Conservation (phyloP, 169 alveolate genomes). For the Perkinsus marinus region DNA sequence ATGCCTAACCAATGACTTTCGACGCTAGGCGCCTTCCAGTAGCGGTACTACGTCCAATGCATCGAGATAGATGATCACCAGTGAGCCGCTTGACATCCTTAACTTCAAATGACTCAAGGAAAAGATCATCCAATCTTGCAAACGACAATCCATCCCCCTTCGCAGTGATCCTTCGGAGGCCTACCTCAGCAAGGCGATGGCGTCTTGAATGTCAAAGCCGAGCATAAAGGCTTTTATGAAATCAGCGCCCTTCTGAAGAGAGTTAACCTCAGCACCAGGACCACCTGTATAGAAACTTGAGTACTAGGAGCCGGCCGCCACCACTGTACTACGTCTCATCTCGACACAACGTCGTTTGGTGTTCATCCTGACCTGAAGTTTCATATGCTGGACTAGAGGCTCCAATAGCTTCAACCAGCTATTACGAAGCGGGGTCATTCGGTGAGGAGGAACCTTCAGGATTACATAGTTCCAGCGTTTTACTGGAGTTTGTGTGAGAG, state of each 20-base stretch:
- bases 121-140: conserved; percentile 84
- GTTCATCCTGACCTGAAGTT: conserved; percentile 84
- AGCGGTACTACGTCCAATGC: conserved; percentile 73
- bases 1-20: conserved; percentile 42
- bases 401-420: conserved; percentile 76
- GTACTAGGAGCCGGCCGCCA: not conserved
- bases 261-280: not conserved
- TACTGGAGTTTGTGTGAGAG: not conserved
- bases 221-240: conserved; percentile 83
- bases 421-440: conserved; percentile 73
- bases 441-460: conserved; percentile 67
- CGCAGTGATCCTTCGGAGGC: not conserved
- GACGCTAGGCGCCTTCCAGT: no score
- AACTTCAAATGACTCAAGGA: conserved; percentile 89
- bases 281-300: not conserved
- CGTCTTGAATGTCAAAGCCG: conserved; percentile 96
- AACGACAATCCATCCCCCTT: not conserved
- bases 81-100: conserved; percentile 91
- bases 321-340: conserved; percentile 37
- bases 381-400: conserved; percentile 86
- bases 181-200: conserved; percentile 83
- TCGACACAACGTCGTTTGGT: conserved; percentile 74
- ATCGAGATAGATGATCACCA: conserved; percentile 95
- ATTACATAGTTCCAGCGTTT: not conserved
- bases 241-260: conserved; percentile 35